Evolutionary conservation across 2,329 filamentous ascomycete species (phyloP), one percentile per base, ranked within the genome.

Genomic region (Hymenoscyphus infarciens): DNA sequence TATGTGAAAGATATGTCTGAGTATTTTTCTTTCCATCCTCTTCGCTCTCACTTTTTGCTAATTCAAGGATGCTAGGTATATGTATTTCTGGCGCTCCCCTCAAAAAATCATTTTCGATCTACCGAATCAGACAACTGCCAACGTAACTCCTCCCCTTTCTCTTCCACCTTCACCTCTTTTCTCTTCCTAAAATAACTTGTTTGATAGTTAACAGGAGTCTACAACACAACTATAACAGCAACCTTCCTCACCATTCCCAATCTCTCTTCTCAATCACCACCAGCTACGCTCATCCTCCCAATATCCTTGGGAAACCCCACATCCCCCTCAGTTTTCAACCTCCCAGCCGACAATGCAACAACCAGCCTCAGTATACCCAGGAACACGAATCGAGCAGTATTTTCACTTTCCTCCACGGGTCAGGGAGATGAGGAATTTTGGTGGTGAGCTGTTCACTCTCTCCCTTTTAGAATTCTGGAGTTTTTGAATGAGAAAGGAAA

Each of bases 51-150:
- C 7, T 3, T 31, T 4, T 6, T 19, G 13, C 5, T 57, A 15
- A 31, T 13, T 8, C 29, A 13, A 58, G 1, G 10, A 13, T 54
- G 7, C 22, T 39, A 65, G 63, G 25, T 61, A 73, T 76, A 61
- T 87, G 15, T 78, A 82, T 1, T 63, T 94, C 10, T 91, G 90
- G 82, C 84, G 81, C 64, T 66, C 80, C 59, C 80, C 83, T 0
- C 89, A 92, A 71, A 92, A 83, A 27, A 70, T 94, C 63, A 91
- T 93, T 38, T 92, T 95, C 69, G 90, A 94, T 70, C 79, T 93
- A 1, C 88, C 83, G 63, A 94, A 91, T 70, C 75, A 61, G 22
- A 60, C 61, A 6, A 62, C 57, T 5, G 54, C 25, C 15, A 39
- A 84, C 65, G 83, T 80, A 10, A 92, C 92, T 71, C 11, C 13